Evolutionary conservation across 345 rosid species (phyloP), one percentile per base, ranked within the genome.

Genomic region (Syzygium aromaticum): DNA sequence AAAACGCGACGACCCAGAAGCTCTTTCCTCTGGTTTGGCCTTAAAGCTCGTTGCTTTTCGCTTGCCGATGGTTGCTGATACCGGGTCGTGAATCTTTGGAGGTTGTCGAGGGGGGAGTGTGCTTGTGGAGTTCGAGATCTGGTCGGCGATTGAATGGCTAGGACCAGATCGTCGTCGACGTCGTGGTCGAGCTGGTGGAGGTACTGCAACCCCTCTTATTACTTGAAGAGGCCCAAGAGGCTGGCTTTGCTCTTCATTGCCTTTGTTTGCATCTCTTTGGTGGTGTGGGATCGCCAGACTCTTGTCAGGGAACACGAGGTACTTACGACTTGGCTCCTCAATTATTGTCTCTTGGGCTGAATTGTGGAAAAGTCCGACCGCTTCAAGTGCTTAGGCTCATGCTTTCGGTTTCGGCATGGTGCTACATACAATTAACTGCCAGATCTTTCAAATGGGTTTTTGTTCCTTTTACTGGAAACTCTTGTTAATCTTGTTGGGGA

Each of bases 231-330:
- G 33, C 98, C 99, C 28, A 94, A 92, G 87, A 93, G 97, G 64
- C 87, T 95, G 86, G 97, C 98, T 89, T 86, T 95, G 84, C 95
- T 95, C 77, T 89, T 97, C 91, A 90, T 97, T 53, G 90, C 90
- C 54, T 97, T 97, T 85, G 93, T 97, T 43, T 89, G 91, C 89
- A 91, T 89, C 86, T 91, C 96, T 78, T 78, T 93, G 77, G 64
- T 96, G 33, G 88, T 96, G 8, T 97, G 99, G 99, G 99, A 95
- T 93, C 99, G 98, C 90, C 94, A 94, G 53, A 94, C 95, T 89
- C 97, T 97, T 89, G 85, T 95, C 80, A 88, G 94, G 59, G 98
- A 94, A 21, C 94, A 95, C 87, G 92, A 96, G 98, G 99, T 95
- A 86, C 49, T 59, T 83, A 7, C 27, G 28, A 53, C 25, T 43